Evolutionary conservation across 2,329 filamentous ascomycete genomes (phyloP).

Genomic region (Catunica adiposa): DNA sequence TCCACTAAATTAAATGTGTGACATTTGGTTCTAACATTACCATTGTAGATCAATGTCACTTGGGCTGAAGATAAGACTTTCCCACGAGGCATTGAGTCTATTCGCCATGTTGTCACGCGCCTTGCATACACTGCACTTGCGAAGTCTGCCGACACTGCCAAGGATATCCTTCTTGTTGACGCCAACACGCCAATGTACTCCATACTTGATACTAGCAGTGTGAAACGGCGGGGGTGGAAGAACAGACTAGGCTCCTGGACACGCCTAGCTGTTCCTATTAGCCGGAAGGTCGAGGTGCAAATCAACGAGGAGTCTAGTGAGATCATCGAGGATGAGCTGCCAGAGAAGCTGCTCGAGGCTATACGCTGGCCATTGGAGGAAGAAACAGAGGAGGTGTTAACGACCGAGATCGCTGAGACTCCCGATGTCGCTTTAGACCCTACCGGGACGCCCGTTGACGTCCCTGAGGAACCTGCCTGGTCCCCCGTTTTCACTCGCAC

Average conservation of each 20-base stretch:
- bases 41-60: constrained; percentile 6
- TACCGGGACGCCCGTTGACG: too few species aligned
- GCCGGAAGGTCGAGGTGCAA: neutral
- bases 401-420: too few species aligned
- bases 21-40: too few species aligned
- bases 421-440: too few species aligned
- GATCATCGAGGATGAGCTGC: too few species aligned
- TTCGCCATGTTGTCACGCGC: constrained; percentile 13
- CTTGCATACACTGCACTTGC: constrained; percentile 8
- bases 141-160: neutral
- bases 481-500: constrained; percentile 17
- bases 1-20: too few species aligned
- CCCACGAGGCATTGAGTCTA: constrained; percentile 8
- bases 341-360: too few species aligned
- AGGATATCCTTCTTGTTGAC: neutral
- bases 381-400: too few species aligned
- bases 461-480: constrained; percentile 1
- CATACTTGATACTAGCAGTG: constrained; percentile 6
- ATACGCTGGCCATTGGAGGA: too few species aligned
- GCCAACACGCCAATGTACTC: neutral
- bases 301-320: neutral
- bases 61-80: constrained; percentile 10
- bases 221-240: constrained; percentile 9
- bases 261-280: constrained; percentile 7
- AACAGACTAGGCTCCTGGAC: constrained; percentile 10